Percentiles rank a stretch among this genome's conserved stretches.
phyloP scores from a whole-genome alignment of 768 basidiomycete genomes.

The Mycena maculata region DNA sequence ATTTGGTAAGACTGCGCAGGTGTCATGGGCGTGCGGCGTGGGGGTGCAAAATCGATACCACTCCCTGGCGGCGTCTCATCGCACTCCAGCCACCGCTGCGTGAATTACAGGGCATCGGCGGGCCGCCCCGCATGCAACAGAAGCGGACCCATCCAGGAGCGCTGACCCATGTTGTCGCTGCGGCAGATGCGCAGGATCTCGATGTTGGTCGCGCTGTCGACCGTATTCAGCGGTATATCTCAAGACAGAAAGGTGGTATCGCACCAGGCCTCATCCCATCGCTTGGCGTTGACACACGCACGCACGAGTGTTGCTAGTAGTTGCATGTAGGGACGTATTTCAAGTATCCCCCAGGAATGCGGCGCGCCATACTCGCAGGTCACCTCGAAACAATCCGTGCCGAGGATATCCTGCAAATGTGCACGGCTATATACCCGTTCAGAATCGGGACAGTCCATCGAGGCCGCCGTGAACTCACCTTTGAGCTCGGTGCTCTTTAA shows the following conservation, averaged over 20 bases:
- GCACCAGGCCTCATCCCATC: slow-evolving; percentile 50
- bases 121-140: slow-evolving; percentile 49
- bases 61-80: slow-evolving; percentile 36
- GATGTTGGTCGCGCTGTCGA: slow-evolving; percentile 47
- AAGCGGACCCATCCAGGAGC: slow-evolving; percentile 51
- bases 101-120: slow-evolving; percentile 54
- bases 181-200: slow-evolving; percentile 59
- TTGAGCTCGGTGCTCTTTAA: slow-evolving; percentile 1
- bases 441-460: neutral
- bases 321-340: slow-evolving; percentile 61
- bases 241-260: slow-evolving; percentile 24
- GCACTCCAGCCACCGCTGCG: slow-evolving; percentile 45
- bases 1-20: slow-evolving; percentile 28
- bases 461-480: neutral
- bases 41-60: slow-evolving; percentile 43
- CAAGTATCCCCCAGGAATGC: slow-evolving; percentile 41
- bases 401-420: neutral
- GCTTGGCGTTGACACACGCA: slow-evolving; percentile 46
- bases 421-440: neutral
- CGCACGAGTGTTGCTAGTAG: slow-evolving; percentile 53
- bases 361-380: slow-evolving; percentile 8
- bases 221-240: neutral
- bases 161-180: slow-evolving; percentile 53
- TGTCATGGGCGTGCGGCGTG: slow-evolving; percentile 37
- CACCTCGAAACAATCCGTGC: slow-evolving; percentile 24